Evolutionary conservation across 257 asterid genomes (phyloP).

Genomic region (Datura wrightii): DNA sequence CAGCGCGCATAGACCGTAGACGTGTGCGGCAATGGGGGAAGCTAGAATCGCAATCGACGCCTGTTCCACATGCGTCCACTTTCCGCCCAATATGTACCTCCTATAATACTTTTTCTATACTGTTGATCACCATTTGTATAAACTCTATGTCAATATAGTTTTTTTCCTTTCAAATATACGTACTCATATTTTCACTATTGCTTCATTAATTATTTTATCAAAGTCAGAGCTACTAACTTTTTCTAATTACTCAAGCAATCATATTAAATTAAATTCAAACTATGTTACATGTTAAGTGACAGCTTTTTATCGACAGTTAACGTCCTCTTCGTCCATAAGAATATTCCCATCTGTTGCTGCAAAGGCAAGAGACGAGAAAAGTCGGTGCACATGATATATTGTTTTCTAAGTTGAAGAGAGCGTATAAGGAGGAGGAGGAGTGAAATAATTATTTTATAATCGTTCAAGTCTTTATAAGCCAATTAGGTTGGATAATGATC

Average conservation of each 20-base stretch:
- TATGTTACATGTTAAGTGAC: constrained; percentile 13
- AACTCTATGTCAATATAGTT: too few relatives aligned
- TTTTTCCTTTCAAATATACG: too few relatives aligned
- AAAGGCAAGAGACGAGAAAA: constrained; percentile 37
- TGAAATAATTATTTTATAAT: background rate
- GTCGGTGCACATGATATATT: constrained; percentile 44
- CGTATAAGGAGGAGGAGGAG: background rate
- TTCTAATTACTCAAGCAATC: background rate
- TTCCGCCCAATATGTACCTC: background rate
- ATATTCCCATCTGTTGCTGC: constrained; percentile 33
- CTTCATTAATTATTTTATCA: background rate
- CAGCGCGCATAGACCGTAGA: background rate
- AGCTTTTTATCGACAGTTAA: background rate
- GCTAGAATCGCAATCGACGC: background rate
- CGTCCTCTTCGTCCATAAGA: constrained; percentile 23
- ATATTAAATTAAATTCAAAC: background rate
- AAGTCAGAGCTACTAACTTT: background rate
- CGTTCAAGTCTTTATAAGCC: background rate
- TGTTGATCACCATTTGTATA: too few relatives aligned
- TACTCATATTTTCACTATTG: too few relatives aligned
- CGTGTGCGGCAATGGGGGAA: background rate
- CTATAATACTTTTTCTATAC: background rate
- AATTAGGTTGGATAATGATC: background rate
- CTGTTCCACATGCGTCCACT: constrained; percentile 37
- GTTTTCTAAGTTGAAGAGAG: background rate